A percentile compares a stretch with the other conserved stretches of the same genome.
These are phyloP conservation scores for Trametes pubescens DNA, from an alignment of 1,284 basidiomycete genomes.

Conservation along the genomic window DNA sequence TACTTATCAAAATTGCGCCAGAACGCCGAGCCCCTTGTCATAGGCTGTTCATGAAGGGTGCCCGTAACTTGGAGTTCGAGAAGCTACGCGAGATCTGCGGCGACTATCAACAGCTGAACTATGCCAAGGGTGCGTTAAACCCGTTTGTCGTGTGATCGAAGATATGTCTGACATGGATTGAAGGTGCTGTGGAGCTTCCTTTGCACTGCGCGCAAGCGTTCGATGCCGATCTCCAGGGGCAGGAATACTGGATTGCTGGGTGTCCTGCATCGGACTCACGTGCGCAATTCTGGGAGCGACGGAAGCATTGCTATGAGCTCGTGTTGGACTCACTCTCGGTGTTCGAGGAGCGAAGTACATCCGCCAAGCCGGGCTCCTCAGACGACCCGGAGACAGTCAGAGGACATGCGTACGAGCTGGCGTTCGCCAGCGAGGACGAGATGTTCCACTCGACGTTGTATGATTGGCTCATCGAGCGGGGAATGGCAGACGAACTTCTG, in stretches of 20 bases:
- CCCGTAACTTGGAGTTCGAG: slow-evolving; percentile 84
- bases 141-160: slow-evolving; percentile 2
- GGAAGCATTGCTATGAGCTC: slow-evolving; percentile 83
- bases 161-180: background rate
- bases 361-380: slow-evolving; percentile 35
- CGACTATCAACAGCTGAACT: slow-evolving; percentile 87
- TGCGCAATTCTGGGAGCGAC: slow-evolving; percentile 62
- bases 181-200: slow-evolving; percentile 89
- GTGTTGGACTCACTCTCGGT: slow-evolving; percentile 83
- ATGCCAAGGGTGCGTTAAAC: slow-evolving; percentile 70
- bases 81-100: slow-evolving; percentile 86
- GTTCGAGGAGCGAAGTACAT: slow-evolving; percentile 68
- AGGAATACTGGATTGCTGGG: slow-evolving; percentile 81
- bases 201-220: slow-evolving; percentile 84
- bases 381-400: slow-evolving; percentile 74
- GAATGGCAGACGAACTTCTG: slow-evolving; percentile 88
- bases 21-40: slow-evolving; percentile 6
- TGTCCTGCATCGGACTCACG: slow-evolving; percentile 70
- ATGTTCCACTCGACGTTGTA: slow-evolving; percentile 96
- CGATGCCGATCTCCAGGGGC: slow-evolving; percentile 82
- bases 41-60: slow-evolving; percentile 89
- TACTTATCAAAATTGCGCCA: background rate
- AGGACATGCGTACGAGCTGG: slow-evolving; percentile 81
- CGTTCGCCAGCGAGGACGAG: slow-evolving; percentile 86
- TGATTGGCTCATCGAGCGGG: slow-evolving; percentile 88